A percentile compares a stretch with the other conserved stretches of the same genome.
phyloP scores from a whole-genome alignment of 192 early-diverging fungal genomes.

The Podila minutissima region DNA sequence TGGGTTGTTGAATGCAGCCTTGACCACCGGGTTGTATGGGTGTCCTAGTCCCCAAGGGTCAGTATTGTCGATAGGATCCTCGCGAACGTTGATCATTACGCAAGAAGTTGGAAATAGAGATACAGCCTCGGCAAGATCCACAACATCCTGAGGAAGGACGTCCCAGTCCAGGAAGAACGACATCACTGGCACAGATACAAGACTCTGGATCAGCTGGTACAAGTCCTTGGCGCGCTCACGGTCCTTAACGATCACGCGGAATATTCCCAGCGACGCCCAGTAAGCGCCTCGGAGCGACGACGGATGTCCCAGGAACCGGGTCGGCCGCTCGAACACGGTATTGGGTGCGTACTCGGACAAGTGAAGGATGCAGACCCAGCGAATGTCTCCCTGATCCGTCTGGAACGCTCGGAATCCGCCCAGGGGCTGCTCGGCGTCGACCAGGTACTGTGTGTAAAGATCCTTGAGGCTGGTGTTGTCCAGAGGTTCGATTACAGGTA shows the following conservation, averaged over 20 bases:
- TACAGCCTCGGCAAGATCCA: neutral
- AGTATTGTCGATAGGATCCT: neutral
- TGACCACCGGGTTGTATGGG: slow-evolving; percentile 3
- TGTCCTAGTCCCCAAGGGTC: slow-evolving; percentile 10
- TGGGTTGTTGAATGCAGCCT: slow-evolving; percentile 16
- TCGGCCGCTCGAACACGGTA: neutral
- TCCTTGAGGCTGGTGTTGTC: slow-evolving; percentile 11
- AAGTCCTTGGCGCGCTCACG: slow-evolving; percentile 8
- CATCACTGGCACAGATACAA: slow-evolving; percentile 4
- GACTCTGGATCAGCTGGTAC: neutral
- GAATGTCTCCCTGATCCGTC: slow-evolving; percentile 18
- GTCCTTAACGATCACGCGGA: slow-evolving; percentile 10
- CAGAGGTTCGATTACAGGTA: slow-evolving; percentile 14
- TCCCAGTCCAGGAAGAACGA: slow-evolving; percentile 37
- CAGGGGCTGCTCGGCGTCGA: slow-evolving; percentile 4
- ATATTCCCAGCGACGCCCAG: neutral
- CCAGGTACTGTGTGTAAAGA: slow-evolving; percentile 4
- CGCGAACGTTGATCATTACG: slow-evolving; percentile 26
- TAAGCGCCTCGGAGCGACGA: neutral
- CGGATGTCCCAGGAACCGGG: neutral
- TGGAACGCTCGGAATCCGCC: neutral
- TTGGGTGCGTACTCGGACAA: neutral
- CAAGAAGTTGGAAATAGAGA: slow-evolving; percentile 2
- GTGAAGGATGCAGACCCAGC: slow-evolving; percentile 20
- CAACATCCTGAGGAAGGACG: slow-evolving; percentile 1